Conservation (phyloP, 2,329 filamentous ascomycete genomes). For the Clonostachys chloroleuca region DNA sequence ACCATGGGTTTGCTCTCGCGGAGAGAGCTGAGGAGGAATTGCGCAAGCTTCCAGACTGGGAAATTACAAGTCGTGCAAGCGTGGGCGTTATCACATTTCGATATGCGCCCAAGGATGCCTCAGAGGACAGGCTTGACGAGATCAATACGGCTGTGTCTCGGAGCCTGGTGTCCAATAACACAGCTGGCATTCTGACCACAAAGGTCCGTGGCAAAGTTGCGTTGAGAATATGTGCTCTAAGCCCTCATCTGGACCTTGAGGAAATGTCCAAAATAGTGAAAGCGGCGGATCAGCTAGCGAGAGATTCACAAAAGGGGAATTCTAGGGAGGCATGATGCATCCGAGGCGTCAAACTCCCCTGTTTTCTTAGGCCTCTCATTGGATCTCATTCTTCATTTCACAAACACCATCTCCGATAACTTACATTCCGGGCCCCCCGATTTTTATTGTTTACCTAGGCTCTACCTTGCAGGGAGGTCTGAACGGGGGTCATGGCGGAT, state of each 20-base stretch:
- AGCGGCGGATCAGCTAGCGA: not conserved
- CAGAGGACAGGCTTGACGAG: conserved; percentile 2
- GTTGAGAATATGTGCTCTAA: conserved; percentile 6
- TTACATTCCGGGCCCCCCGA: no score
- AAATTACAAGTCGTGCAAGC: conserved; percentile 12
- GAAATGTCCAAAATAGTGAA: not conserved
- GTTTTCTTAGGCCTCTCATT: no score
- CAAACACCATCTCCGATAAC: no score
- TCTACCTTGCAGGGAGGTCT: no score
- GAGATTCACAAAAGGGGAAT: no score
- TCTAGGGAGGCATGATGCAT: no score
- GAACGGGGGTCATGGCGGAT: no score
- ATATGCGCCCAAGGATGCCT: conserved; percentile 1
- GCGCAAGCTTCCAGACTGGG: conserved; percentile 8
- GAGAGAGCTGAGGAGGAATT: conserved; percentile 11
- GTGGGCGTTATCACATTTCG: conserved; percentile 13
- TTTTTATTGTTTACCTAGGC: no score
- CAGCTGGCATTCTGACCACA: conserved; percentile 7
- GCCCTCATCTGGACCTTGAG: not conserved
- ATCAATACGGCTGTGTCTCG: conserved; percentile 4
- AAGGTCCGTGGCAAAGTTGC: conserved; percentile 4
- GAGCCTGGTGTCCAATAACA: conserved; percentile 3
- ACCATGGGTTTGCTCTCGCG: conserved; percentile 12
- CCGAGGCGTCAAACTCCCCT: no score
- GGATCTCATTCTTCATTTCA: no score